Evolutionary conservation across 495 filamentous ascomycete species (phyloP).

Genomic region (Hypoxylon subgilvum): DNA sequence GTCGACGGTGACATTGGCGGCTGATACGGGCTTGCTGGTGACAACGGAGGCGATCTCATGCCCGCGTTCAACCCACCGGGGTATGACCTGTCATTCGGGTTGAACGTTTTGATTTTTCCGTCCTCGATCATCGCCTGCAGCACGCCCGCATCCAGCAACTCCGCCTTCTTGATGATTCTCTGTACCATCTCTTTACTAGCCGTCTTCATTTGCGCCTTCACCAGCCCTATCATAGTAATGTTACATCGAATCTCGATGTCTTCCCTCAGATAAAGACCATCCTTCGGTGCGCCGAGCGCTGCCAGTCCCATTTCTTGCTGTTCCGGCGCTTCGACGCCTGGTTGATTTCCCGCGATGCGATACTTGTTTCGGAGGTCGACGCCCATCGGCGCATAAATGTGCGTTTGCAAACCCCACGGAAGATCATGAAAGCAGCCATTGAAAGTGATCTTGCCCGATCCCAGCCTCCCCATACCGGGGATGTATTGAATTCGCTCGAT

Average conservation of each 20-base stretch:
- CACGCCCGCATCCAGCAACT: slow-evolving; percentile 55
- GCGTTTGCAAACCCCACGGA: slow-evolving; percentile 72
- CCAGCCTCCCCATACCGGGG: slow-evolving; percentile 64
- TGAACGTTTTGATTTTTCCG: slow-evolving; percentile 57
- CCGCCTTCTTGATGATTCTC: slow-evolving; percentile 71
- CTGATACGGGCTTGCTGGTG: slow-evolving; percentile 37
- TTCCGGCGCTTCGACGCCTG: slow-evolving; percentile 64
- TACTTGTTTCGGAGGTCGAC: slow-evolving; percentile 59
- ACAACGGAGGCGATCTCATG: slow-evolving; percentile 44
- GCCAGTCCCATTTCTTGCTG: slow-evolving; percentile 61
- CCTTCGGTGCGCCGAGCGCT: slow-evolving; percentile 58
- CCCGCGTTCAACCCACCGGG: slow-evolving; percentile 32
- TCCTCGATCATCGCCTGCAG: slow-evolving; percentile 58
- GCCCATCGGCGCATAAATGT: slow-evolving; percentile 70
- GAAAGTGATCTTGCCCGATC: slow-evolving; percentile 70
- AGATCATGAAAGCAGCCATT: slow-evolving; percentile 78
- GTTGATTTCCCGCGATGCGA: slow-evolving; percentile 64
- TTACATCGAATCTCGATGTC: slow-evolving; percentile 79
- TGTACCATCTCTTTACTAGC: slow-evolving; percentile 68
- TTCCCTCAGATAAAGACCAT: slow-evolving; percentile 75
- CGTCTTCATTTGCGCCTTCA: slow-evolving; percentile 72
- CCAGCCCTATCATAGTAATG: slow-evolving; percentile 67
- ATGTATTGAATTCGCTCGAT: slow-evolving; percentile 69
- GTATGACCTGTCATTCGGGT: slow-evolving; percentile 50
- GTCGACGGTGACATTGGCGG: slow-evolving; percentile 44